Evolutionary conservation across 768 basidiomycete genomes (phyloP), one percentile per base, ranked within the genome.

Genomic region (Chiua virens): DNA sequence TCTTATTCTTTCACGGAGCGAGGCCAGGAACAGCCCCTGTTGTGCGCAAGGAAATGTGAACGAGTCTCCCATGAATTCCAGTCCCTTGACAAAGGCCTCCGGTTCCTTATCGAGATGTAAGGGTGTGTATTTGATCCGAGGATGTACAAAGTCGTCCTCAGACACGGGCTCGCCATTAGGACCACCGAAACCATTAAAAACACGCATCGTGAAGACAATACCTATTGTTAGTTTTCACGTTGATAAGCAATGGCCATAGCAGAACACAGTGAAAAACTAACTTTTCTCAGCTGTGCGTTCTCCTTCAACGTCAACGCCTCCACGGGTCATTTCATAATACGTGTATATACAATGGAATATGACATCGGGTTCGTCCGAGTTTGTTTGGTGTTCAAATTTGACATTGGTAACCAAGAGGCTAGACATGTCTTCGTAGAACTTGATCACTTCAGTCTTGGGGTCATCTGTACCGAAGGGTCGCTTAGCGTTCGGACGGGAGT

Each of bases 341-440:
- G 86, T 84, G 64, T 84, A 91, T 27, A 89, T 68, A 65, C 91
- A 95, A 54, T 85, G 77, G 14, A 73, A 67, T 71, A 82, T 77
- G 49, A 90, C 82, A 17, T 89, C 86, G 8, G 56, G 44, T 36
- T 68, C 66, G 41, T 62, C 60, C 11, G 57, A 62, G 50, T 46
- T 47, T 34, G 55, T 22, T 35, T 45, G 18, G 32, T 50, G 66
- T 68, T 74, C 75, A 46, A 75, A 66, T 60, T 83, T 85, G 65
- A 90, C 58, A 45, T 75, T 79, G 4, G 80, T 74, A 21, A 95
- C 77, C 35, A 90, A 75, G 21, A 95, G 71, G 59, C 92, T 90
- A 1, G 90, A 92, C 56, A 92, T 68, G 60, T 94, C 91, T 66
- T 94, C 91, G 64, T 96, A 96, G 54, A 95, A 80, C 45, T 75